Conservation (phyloP, 2,329 filamentous ascomycete species). For the Xylariales sp. region DNA sequence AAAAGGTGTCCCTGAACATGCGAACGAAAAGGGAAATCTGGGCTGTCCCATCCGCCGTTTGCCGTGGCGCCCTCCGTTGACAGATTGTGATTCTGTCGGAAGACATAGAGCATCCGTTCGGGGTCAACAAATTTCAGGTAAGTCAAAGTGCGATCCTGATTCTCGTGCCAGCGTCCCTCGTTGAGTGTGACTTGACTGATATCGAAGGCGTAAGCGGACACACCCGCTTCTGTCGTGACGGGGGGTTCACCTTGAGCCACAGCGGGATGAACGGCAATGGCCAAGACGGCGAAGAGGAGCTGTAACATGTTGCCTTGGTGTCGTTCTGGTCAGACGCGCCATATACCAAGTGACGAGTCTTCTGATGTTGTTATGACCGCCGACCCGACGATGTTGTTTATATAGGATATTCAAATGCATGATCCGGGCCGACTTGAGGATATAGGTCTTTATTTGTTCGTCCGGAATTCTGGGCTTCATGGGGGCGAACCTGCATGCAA, state of each 20-base stretch:
- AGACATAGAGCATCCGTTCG: conserved; percentile 44
- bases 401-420: neutral
- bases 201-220: conserved; percentile 32
- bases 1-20: conserved; percentile 49
- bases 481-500: neutral
- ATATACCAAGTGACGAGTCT: too few relatives aligned
- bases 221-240: conserved; percentile 24
- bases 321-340: neutral
- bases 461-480: neutral
- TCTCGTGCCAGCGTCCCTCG: conserved; percentile 35
- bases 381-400: too few relatives aligned
- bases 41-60: conserved; percentile 50
- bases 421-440: neutral
- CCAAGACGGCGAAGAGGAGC: neutral
- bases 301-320: neutral
- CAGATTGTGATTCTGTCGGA: conserved; percentile 40
- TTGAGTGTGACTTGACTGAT: conserved; percentile 34
- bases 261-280: conserved; percentile 1
- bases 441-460: neutral
- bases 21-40: conserved; percentile 47
- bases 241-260: conserved; percentile 22
- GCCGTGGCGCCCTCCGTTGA: conserved; percentile 39
- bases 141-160: conserved; percentile 41
- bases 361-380: too few relatives aligned
- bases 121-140: conserved; percentile 42